A percentile compares a stretch with the other conserved stretches of the same genome.
These are phyloP conservation scores for Raphanus sativus DNA, from an alignment of 345 rosid genomes.

Conservation along the genomic window DNA sequence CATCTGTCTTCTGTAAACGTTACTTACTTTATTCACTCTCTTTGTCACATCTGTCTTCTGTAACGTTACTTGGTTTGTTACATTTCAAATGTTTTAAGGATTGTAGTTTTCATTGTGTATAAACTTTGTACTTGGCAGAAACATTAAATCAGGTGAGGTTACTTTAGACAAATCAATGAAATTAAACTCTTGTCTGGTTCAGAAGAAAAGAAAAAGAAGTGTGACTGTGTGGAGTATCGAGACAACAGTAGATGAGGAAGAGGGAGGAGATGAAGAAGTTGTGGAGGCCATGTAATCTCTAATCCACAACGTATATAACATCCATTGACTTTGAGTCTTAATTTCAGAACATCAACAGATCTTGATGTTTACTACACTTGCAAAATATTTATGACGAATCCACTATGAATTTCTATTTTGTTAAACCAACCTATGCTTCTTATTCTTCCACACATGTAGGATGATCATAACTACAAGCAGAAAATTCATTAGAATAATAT, in stretches of 20 bases:
- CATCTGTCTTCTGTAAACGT: not conserved
- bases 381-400: not conserved
- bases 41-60: not conserved
- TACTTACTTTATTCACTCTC: not conserved
- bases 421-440: not conserved
- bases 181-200: not conserved
- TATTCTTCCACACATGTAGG: constrained; percentile 54
- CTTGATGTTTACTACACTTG: not conserved
- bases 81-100: not conserved
- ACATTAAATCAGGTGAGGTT: not conserved
- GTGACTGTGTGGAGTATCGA: not conserved
- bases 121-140: not conserved
- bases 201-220: too few species aligned
- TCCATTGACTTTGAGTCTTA: not conserved
- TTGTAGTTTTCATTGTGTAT: not conserved
- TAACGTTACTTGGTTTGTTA: too few species aligned
- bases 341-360: not conserved
- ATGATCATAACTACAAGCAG: constrained; percentile 50
- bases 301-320: not conserved
- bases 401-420: too few species aligned
- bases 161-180: not conserved
- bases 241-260: not conserved
- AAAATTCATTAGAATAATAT: too few species aligned
- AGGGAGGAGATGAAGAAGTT: not conserved
- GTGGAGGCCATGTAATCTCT: not conserved